Base-by-base conservation (phyloP, 495 filamentous ascomycete genomes). In the Staphylotrichum tortipilum region DNA sequence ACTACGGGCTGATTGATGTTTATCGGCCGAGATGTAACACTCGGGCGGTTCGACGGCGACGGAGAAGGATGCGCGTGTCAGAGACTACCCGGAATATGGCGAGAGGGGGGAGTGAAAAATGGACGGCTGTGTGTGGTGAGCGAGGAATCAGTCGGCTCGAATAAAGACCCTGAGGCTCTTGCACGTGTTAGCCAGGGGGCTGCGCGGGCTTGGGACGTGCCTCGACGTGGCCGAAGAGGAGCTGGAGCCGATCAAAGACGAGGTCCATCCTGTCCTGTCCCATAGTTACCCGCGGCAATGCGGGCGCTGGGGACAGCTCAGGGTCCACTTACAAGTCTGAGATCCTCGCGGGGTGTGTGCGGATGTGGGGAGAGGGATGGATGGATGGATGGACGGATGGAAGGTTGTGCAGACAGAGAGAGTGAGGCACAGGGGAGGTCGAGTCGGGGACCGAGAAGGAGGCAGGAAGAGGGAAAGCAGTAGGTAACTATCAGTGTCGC, bases 121-220 rank as follows among this genome's bases (percentile, higher is more conserved):
- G 15, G 31, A 3, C 3, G 37, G 4, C 17, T 7, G 9, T 18
- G 7, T 7, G 29, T 15, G 14, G 15, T 35, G 8, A 41, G 39
- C 18, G 39, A 4, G 28, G 31, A 39, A 48, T n/a, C 24, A 35
- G 22, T 44, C 33, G 47, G 41, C 21, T 26, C 10, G 24, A 22
- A 23, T 45, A 54, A 46, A 49, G 54, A 52, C 35, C 50, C 61
- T 62, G 50, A 57, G n/a, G n/a, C n/a, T n/a, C 56, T 59, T 57
- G 60, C 63, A 61, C 64, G 58, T 61, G 61, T 69, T 62, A 65
- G 62, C 62, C 58, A 62, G 60, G 44, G 40, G 9, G 29, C 45
- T 35, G 18, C 45, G 44, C 30, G 46, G 47, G 52, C 14, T 44
- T 47, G 39, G 35, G 49, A 17, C 6, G 1, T 28, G 26, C 52